phyloP scores from a whole-genome alignment of 2,329 filamentous ascomycete genomes.

The Fusarium sp. region DNA sequence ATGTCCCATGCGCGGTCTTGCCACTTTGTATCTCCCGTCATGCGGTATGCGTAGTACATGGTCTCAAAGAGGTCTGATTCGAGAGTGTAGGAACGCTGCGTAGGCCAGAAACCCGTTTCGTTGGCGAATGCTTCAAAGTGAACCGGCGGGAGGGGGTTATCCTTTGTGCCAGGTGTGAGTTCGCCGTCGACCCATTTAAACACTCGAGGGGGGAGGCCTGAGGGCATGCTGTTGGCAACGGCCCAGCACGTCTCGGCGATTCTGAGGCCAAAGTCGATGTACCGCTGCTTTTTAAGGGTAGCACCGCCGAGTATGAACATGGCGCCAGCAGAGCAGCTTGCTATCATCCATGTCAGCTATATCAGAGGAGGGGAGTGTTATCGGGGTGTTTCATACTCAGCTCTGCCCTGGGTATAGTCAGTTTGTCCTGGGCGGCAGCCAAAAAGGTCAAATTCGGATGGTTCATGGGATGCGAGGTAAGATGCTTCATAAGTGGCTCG shows the following conservation, averaged over 20 bases:
- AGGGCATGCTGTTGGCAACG: slow-evolving; percentile 76
- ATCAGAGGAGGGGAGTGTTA: not conserved
- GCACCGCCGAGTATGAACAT: slow-evolving; percentile 87
- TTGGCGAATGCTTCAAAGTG: slow-evolving; percentile 71
- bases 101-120: slow-evolving; percentile 76
- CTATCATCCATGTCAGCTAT: slow-evolving; percentile 52
- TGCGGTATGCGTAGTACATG: slow-evolving; percentile 87
- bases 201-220: slow-evolving; percentile 81
- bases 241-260: slow-evolving; percentile 80
- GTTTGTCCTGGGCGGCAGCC: slow-evolving; percentile 49
- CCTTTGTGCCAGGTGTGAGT: slow-evolving; percentile 49
- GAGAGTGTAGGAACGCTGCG: not conserved
- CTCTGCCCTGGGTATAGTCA: slow-evolving; percentile 46
- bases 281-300: slow-evolving; percentile 72
- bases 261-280: slow-evolving; percentile 79
- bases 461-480: slow-evolving; percentile 75
- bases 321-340: slow-evolving; percentile 87
- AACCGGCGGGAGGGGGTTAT: slow-evolving; percentile 57
- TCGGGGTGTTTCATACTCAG: slow-evolving; percentile 54
- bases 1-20: slow-evolving; percentile 88
- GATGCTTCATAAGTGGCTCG: slow-evolving; percentile 78
- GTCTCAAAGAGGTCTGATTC: slow-evolving; percentile 75
- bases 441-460: slow-evolving; percentile 81
- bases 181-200: slow-evolving; percentile 71
- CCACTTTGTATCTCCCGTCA: slow-evolving; percentile 80